Conservation (phyloP, 2,329 filamentous ascomycete species). For the Xenoacremonium recifei region DNA sequence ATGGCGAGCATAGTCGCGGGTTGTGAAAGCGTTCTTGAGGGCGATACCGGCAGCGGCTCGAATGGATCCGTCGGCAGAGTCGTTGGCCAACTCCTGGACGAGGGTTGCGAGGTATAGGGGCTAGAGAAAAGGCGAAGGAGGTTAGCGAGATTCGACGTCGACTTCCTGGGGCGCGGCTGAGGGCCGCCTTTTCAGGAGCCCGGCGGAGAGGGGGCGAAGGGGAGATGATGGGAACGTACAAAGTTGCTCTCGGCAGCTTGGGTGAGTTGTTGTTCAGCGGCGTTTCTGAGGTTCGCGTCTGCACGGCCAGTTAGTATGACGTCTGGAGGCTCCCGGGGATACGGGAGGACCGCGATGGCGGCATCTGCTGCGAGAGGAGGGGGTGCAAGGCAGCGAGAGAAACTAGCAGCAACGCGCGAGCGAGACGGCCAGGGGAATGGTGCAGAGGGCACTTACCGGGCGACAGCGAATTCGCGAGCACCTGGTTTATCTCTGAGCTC, state of each 20-base stretch:
- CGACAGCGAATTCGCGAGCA: slow-evolving; percentile 95
- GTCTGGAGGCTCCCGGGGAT: slow-evolving; percentile 9
- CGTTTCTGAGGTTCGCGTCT: slow-evolving; percentile 89
- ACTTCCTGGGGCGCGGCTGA: too few relatives aligned
- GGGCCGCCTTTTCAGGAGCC: slow-evolving; percentile 15
- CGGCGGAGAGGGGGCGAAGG: too few relatives aligned
- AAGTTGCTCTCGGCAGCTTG: slow-evolving; percentile 95
- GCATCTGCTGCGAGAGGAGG: background rate
- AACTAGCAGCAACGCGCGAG: slow-evolving; percentile 9
- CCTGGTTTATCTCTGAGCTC: slow-evolving; percentile 92
- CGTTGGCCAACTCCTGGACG: slow-evolving; percentile 91
- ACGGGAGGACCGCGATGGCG: slow-evolving; percentile 8
- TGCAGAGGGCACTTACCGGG: slow-evolving; percentile 64
- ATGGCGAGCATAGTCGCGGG: slow-evolving; percentile 83
- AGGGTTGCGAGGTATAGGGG: slow-evolving; percentile 90
- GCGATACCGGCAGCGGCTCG: slow-evolving; percentile 93
- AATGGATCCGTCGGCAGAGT: slow-evolving; percentile 77
- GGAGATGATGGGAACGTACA: slow-evolving; percentile 52
- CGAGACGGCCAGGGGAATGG: slow-evolving; percentile 10
- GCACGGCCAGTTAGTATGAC: slow-evolving; percentile 34
- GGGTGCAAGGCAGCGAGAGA: slow-evolving; percentile 3
- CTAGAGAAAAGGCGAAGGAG: slow-evolving; percentile 46
- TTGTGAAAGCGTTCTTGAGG: slow-evolving; percentile 96
- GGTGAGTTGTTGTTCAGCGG: slow-evolving; percentile 89
- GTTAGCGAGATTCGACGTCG: slow-evolving; percentile 1